Conservation (phyloP, 139 green algal genomes). For the Marvania coccoides region DNA sequence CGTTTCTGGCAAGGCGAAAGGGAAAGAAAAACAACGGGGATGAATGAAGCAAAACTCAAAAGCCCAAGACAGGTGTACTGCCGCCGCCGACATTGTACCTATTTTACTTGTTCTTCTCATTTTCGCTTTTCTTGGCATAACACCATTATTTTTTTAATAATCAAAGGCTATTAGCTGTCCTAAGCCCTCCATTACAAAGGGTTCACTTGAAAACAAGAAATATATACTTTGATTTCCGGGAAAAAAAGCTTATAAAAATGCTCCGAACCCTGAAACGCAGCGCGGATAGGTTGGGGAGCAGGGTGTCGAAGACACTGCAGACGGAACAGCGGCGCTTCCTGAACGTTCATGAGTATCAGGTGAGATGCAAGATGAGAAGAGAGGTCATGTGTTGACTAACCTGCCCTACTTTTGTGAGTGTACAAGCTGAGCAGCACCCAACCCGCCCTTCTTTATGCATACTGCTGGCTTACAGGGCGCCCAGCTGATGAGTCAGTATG, state of each 20-base stretch:
- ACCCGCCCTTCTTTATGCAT: neutral
- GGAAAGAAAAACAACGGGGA: neutral
- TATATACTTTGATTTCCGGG: too few relatives aligned
- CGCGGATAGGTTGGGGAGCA: neutral
- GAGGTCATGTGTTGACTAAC: neutral
- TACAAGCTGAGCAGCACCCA: neutral
- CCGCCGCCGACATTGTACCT: too few relatives aligned
- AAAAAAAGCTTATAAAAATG: neutral
- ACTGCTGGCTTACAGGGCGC: slow-evolving; percentile 81
- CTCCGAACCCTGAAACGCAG: neutral
- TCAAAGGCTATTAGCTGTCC: too few relatives aligned
- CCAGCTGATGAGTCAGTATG: slow-evolving; percentile 85
- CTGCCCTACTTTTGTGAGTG: neutral
- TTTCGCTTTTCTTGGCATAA: too few relatives aligned
- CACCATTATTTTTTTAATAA: too few relatives aligned
- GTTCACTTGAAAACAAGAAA: neutral
- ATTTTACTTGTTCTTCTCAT: too few relatives aligned
- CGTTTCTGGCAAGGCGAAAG: neutral
- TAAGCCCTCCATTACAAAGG: too few relatives aligned
- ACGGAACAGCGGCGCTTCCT: slow-evolving; percentile 62
- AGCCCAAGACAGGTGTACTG: too few relatives aligned
- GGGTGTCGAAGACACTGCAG: neutral
- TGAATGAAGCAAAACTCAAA: neutral
- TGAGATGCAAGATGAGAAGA: neutral
- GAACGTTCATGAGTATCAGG: slow-evolving; percentile 97